Percentiles rank a stretch among this genome's conserved stretches.
Evolutionary conservation across 257 asterid species (phyloP).

Genomic region (Solanum chmielewskii): DNA sequence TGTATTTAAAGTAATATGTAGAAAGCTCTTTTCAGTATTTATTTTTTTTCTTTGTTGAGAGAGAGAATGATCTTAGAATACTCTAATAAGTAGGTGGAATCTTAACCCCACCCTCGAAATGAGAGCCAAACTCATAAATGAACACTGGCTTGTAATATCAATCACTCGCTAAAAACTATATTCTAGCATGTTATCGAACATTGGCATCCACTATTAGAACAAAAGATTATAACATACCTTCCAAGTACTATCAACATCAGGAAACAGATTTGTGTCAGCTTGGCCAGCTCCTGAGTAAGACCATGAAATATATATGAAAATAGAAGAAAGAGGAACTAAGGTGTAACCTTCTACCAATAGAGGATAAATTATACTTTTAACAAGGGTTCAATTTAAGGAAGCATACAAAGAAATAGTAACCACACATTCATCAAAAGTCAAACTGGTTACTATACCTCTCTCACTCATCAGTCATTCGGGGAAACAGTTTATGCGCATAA

Average conservation of each 20-base stretch:
- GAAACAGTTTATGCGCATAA: background rate
- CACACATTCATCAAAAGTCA: background rate
- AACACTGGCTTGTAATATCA: background rate
- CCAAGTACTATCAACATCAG: slow-evolving; percentile 91
- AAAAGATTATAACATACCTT: slow-evolving; percentile 16
- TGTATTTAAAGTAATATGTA: background rate
- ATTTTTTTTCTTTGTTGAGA: background rate
- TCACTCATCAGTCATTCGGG: background rate
- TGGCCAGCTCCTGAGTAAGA: slow-evolving; percentile 48
- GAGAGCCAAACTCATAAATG: background rate
- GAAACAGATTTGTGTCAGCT: slow-evolving; percentile 65
- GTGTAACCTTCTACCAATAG: background rate
- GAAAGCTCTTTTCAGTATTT: background rate
- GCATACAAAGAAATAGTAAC: background rate
- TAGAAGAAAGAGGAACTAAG: background rate
- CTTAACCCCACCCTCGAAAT: background rate
- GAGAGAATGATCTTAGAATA: background rate
- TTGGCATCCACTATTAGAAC: background rate
- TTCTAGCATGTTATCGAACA: background rate
- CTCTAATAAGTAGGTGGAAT: background rate
- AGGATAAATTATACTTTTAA: background rate
- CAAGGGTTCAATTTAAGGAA: background rate
- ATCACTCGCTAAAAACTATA: background rate
- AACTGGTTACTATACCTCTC: background rate
- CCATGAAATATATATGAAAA: background rate